phyloP scores from a whole-genome alignment of 2,329 filamentous ascomycete species.

The Colletotrichum sp. region DNA sequence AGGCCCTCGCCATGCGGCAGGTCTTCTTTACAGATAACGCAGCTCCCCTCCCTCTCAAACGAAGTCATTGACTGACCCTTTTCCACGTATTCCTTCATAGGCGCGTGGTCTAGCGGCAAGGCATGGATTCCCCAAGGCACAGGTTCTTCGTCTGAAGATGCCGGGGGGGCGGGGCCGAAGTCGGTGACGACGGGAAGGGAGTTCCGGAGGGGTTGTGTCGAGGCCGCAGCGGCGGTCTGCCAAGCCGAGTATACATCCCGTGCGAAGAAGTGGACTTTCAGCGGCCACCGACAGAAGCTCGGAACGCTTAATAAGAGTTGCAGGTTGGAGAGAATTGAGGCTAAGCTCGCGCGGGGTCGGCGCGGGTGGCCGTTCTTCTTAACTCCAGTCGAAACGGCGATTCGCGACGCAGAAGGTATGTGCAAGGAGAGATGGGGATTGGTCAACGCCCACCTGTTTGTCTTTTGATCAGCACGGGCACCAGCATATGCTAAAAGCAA shows the following conservation, averaged over 20 bases:
- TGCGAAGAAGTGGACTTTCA: slow-evolving; percentile 80
- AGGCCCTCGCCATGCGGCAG: slow-evolving; percentile 56
- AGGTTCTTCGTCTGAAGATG: neutral
- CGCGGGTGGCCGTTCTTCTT: slow-evolving; percentile 61
- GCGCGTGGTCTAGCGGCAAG: slow-evolving; percentile 60
- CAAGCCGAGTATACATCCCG: slow-evolving; percentile 73
- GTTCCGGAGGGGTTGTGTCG: slow-evolving; percentile 50
- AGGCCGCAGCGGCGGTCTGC: slow-evolving; percentile 60
- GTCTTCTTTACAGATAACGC: slow-evolving; percentile 55
- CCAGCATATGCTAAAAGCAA: neutral
- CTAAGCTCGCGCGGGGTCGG: slow-evolving; percentile 65
- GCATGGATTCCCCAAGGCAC: slow-evolving; percentile 55
- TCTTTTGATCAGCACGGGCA: neutral
- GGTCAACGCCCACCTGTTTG: slow-evolving; percentile 85
- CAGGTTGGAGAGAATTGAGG: slow-evolving; percentile 77
- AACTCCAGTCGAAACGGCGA: slow-evolving; percentile 55
- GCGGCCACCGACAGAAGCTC: slow-evolving; percentile 84
- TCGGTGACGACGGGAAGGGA: slow-evolving; percentile 64
- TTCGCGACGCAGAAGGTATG: slow-evolving; percentile 69
- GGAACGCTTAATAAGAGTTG: slow-evolving; percentile 80
- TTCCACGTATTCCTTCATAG: slow-evolving; percentile 57
- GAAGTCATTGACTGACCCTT: slow-evolving; percentile 60
- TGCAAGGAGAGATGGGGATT: slow-evolving; percentile 84
- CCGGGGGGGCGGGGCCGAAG: slow-evolving; percentile 39
- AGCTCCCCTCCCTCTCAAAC: slow-evolving; percentile 62